Evolutionary conservation across 2,329 filamentous ascomycete genomes (phyloP), one percentile per base, ranked within the genome.

Genomic region (Cladosporium sp.): DNA sequence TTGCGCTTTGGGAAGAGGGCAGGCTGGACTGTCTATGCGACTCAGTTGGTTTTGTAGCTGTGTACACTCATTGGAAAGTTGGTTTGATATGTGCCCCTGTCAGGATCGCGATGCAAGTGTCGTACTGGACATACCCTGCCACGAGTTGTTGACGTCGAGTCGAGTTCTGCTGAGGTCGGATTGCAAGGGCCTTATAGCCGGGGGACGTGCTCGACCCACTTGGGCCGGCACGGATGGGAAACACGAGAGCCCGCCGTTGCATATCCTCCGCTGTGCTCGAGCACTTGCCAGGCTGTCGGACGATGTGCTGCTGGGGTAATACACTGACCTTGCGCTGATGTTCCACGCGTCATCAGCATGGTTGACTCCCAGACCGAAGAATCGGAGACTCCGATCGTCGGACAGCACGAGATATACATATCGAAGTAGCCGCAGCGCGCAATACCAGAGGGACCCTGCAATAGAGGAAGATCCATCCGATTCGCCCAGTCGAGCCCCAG

Each of bases 251-350:
- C 21, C 26, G 28, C 25, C 18, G 25, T 32, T 28, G 51, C 51
- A 54, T 54, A 58, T 58, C 43, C 51, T 49, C 43, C 58, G 46
- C 43, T 25, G 28, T 61, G 58, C 39, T 49, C 25, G 57, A 48
- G 36, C 57, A 14, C 23, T n/a, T 48, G 30, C 58, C 43, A 49
- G 21, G 13, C 58, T 61, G 58, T 61, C 58, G 58, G 58, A 61
- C 58, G 58, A 61, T 61, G 58, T 61, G 58, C 26, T 61, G 30
- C 58, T 51, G 46, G 58, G 58, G 43, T 61, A n/a, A 21, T 18
- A 18, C 14, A 21, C 39, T 4, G n/a, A 21, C 39, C 39, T 46
- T 21, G 39, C 39, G 13, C 39, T 23, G 39, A 46, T 46, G 39
- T 23, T 46, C 6, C 39, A 46, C 39, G 39, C 39, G 39, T 46